Evolutionary conservation across 2,329 filamentous ascomycete genomes (phyloP).

Genomic region (Pseudogymnoascus sp.): DNA sequence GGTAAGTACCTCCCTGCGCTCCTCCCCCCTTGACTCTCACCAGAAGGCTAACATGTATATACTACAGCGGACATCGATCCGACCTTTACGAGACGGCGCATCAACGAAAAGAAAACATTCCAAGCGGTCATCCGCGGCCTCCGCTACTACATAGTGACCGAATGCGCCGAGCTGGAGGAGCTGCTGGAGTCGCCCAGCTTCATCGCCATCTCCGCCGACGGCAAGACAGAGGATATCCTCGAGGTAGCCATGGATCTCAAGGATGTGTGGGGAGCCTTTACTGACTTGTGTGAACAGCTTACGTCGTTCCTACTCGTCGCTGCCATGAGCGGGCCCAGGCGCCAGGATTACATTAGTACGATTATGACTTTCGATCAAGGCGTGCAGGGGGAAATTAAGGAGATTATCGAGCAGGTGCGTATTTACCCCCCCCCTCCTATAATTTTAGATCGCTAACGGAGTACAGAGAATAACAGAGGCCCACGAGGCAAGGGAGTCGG

Average conservation of each 20-base stretch:
- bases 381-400: constrained; percentile 34
- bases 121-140: constrained; percentile 49
- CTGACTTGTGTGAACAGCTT: constrained; percentile 38
- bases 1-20: constrained; percentile 28
- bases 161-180: constrained; percentile 44
- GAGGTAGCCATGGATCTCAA: constrained; percentile 35
- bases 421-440: too few species aligned
- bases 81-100: constrained; percentile 48
- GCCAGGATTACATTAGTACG: constrained; percentile 44
- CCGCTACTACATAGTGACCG: constrained; percentile 47
- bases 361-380: constrained; percentile 38
- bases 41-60: constrained; percentile 34
- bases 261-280: constrained; percentile 4
- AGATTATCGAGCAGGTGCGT: constrained; percentile 23
- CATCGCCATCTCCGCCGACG: constrained; percentile 50
- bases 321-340: constrained; percentile 53
- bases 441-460: not conserved
- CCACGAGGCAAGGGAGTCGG: not conserved
- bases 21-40: not conserved
- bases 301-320: constrained; percentile 56
- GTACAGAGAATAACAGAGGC: constrained; percentile 10
- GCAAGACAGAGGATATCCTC: constrained; percentile 46
- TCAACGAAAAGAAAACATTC: constrained; percentile 45
- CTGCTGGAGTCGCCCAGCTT: constrained; percentile 48
- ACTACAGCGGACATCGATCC: constrained; percentile 50